Conservation (phyloP, 2,329 filamentous ascomycete genomes). For the Cladophialophora bantiana region DNA sequence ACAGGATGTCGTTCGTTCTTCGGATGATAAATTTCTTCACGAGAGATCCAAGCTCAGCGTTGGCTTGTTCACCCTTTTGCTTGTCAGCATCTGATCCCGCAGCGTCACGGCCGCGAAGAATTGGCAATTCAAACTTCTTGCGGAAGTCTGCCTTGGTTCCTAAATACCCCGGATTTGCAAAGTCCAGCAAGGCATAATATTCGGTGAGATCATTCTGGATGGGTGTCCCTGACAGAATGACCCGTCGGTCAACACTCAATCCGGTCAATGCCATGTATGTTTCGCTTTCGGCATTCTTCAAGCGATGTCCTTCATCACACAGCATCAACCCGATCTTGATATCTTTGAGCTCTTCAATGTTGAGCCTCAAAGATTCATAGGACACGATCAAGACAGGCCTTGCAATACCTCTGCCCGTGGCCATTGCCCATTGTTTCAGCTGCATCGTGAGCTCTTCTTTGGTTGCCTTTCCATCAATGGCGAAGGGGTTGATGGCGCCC, state of each 20-base stretch:
- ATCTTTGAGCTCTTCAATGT: conserved; percentile 87
- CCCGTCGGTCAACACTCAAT: conserved; percentile 86
- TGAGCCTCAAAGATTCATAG: conserved; percentile 91
- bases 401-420: conserved; percentile 86
- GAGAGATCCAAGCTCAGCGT: conserved; percentile 78
- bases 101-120: conserved; percentile 88
- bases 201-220: conserved; percentile 99
- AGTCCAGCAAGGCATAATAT: conserved; percentile 94
- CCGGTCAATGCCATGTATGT: conserved; percentile 91
- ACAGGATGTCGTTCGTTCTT: conserved; percentile 95
- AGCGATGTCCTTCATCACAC: conserved; percentile 93
- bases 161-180: conserved; percentile 91
- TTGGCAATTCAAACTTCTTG: conserved; percentile 92
- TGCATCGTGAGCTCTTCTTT: conserved; percentile 93
- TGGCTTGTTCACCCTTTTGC: conserved; percentile 80
- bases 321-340: conserved; percentile 91
- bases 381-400: conserved; percentile 96
- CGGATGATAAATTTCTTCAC: conserved; percentile 99
- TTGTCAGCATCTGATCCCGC: conserved; percentile 83
- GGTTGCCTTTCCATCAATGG: conserved; percentile 93
- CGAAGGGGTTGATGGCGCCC: conserved; percentile 90
- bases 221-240: conserved; percentile 94
- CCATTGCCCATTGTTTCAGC: conserved; percentile 92
- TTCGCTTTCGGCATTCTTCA: conserved; percentile 96
- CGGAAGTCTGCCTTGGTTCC: conserved; percentile 90